phyloP scores from a whole-genome alignment of 2,329 filamentous ascomycete species.

The Xylariaceae sp. region DNA sequence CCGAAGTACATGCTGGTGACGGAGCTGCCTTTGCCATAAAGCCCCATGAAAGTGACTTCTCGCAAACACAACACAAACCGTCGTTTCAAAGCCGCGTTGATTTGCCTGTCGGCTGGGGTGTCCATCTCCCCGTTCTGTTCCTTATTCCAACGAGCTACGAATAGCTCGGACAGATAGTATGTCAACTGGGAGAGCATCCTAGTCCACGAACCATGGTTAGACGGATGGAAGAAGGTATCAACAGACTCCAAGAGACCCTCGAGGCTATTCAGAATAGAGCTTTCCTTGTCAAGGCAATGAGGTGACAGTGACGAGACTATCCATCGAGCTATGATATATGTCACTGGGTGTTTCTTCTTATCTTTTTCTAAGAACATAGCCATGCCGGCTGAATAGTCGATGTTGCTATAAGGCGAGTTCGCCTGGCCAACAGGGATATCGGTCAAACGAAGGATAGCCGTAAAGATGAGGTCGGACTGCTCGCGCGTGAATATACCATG shows the following conservation, averaged over 20 bases:
- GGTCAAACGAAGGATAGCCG: constrained; percentile 83
- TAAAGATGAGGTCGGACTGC: constrained; percentile 92
- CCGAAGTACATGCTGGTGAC: constrained; percentile 92
- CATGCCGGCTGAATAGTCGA: constrained; percentile 84
- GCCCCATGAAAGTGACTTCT: constrained; percentile 97
- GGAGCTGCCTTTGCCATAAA: constrained; percentile 93
- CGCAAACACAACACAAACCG: constrained; percentile 88
- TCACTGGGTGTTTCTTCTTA: constrained; percentile 87
- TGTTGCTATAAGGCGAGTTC: constrained; percentile 85
- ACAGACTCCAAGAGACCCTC: constrained; percentile 94
- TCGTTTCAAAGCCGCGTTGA: constrained; percentile 81
- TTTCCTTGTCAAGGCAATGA: constrained; percentile 74
- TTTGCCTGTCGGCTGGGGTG: constrained; percentile 76
- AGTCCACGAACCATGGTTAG: constrained; percentile 92
- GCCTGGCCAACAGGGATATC: constrained; percentile 97
- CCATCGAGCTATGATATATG: constrained; percentile 92
- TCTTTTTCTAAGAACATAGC: constrained; percentile 91
- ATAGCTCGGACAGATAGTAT: constrained; percentile 92
- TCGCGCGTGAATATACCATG: constrained; percentile 92
- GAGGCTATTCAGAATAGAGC: constrained; percentile 82
- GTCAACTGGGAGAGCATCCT: constrained; percentile 88
- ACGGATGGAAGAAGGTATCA: constrained; percentile 98
- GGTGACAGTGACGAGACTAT: constrained; percentile 94
- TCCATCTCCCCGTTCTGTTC: constrained; percentile 93
- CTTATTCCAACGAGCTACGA: constrained; percentile 96